phyloP scores from a whole-genome alignment of 2,329 filamentous ascomycete species.

The Penicillium sp. region DNA sequence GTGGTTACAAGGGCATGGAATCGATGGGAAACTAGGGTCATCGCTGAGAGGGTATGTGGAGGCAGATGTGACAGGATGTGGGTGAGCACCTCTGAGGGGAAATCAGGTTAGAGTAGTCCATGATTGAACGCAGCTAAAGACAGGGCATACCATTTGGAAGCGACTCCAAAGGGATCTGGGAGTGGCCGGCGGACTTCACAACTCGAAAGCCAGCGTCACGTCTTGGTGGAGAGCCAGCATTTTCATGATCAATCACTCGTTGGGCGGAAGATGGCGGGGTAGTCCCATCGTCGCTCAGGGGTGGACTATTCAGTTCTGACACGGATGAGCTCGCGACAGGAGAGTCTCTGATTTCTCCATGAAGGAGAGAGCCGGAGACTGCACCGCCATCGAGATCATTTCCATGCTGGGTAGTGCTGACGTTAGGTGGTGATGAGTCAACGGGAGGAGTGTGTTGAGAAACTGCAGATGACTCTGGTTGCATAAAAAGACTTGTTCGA shows the following conservation, averaged over 20 bases:
- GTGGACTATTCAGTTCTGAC: slow-evolving; percentile 24
- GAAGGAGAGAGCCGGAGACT: slow-evolving; percentile 49
- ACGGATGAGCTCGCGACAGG: slow-evolving; percentile 26
- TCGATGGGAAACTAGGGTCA: slow-evolving; percentile 83
- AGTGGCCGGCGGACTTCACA: slow-evolving; percentile 49
- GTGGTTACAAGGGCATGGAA: slow-evolving; percentile 88
- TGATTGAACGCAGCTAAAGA: too few relatives aligned
- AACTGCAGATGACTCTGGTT: slow-evolving; percentile 61
- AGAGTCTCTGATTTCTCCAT: slow-evolving; percentile 44
- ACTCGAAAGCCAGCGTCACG: slow-evolving; percentile 58
- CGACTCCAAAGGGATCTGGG: slow-evolving; percentile 55
- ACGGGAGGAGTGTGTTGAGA: slow-evolving; percentile 50
- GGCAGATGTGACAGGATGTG: slow-evolving; percentile 90
- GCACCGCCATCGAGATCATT: slow-evolving; percentile 49
- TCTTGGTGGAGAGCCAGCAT: slow-evolving; percentile 42
- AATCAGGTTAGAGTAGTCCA: slow-evolving; percentile 11
- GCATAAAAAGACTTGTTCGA: slow-evolving; percentile 63
- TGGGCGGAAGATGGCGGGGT: slow-evolving; percentile 50
- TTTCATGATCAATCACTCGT: slow-evolving; percentile 61
- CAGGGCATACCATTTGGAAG: slow-evolving; percentile 77
- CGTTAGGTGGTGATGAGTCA: slow-evolving; percentile 42
- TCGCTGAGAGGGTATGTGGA: slow-evolving; percentile 77
- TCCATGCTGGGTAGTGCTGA: slow-evolving; percentile 63
- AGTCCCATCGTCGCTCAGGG: slow-evolving; percentile 31
- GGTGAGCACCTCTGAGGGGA: slow-evolving; percentile 77